phyloP scores from a whole-genome alignment of 352 stramenopile species.

The Pythium periplocum region DNA sequence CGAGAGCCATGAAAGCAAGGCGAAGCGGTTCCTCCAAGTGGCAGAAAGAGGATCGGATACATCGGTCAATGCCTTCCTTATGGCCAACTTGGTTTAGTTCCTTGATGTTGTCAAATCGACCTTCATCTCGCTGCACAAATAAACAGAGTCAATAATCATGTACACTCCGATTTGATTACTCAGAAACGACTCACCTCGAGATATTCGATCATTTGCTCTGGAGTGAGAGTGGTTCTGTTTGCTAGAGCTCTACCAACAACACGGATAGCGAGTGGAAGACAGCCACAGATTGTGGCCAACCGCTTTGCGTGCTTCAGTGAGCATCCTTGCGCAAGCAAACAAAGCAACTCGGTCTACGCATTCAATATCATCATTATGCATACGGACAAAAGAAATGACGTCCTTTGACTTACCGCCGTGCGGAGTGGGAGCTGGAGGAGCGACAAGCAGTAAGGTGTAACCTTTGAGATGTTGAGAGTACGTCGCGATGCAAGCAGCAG shows the following conservation, averaged over 20 bases:
- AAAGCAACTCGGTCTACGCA: slow-evolving; percentile 57
- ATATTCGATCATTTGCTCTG: slow-evolving; percentile 79
- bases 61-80: slow-evolving; percentile 75
- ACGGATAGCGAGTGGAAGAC: slow-evolving; percentile 74
- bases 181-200: slow-evolving; percentile 33
- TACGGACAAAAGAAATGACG: not conserved
- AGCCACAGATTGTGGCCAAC: slow-evolving; percentile 69
- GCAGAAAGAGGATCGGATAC: slow-evolving; percentile 78
- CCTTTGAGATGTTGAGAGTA: slow-evolving; percentile 70
- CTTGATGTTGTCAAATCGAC: slow-evolving; percentile 67
- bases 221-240: slow-evolving; percentile 67
- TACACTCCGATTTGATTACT: not conserved
- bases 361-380: not conserved
- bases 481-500: slow-evolving; percentile 65
- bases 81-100: slow-evolving; percentile 70
- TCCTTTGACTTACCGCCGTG: slow-evolving; percentile 38
- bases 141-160: slow-evolving; percentile 3
- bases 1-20: slow-evolving; percentile 79
- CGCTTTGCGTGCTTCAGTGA: slow-evolving; percentile 52
- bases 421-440: slow-evolving; percentile 65
- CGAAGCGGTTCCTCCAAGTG: slow-evolving; percentile 63
- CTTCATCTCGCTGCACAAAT: slow-evolving; percentile 42
- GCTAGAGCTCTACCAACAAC: slow-evolving; percentile 70
- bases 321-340: slow-evolving; percentile 57
- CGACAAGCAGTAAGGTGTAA: slow-evolving; percentile 73